A percentile compares a stretch with the other conserved stretches of the same genome.
Conservation (phyloP, 2,329 filamentous ascomycete species). For the Penicillium italicum region DNA sequence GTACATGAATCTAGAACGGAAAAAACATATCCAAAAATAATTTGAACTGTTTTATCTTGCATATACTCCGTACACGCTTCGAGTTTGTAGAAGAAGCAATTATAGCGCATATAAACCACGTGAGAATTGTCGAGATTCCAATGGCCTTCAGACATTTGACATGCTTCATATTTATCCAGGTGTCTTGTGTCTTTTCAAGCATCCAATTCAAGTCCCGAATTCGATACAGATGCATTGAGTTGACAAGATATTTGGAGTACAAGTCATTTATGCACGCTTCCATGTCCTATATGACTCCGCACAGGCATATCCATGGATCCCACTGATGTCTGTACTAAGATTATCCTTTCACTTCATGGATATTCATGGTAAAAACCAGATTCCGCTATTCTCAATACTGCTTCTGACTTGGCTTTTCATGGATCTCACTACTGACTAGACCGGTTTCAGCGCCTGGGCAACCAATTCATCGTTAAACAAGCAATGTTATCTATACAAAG, state of each 20-base stretch:
- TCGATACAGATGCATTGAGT: background rate
- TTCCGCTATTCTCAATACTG: background rate
- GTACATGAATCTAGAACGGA: slow-evolving; percentile 21
- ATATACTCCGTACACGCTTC: background rate
- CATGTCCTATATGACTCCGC: too few relatives aligned
- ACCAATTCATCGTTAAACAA: background rate
- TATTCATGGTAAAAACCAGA: background rate
- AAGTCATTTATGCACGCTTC: background rate
- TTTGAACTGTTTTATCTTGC: slow-evolving; percentile 15
- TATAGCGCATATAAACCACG: background rate
- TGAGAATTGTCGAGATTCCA: background rate
- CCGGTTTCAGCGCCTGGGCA: background rate
- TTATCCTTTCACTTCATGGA: background rate
- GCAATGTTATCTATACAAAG: background rate
- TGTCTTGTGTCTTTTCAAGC: background rate
- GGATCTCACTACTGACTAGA: background rate
- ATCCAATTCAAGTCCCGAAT: background rate
- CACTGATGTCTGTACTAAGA: background rate
- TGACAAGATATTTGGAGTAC: background rate
- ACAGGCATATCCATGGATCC: too few relatives aligned
- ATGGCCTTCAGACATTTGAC: background rate
- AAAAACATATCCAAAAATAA: slow-evolving; percentile 18
- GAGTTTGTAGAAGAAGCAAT: background rate
- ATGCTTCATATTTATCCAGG: background rate
- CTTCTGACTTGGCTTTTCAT: background rate